Percentiles rank a stretch among this genome's conserved stretches.
Evolutionary conservation across 2,329 filamentous ascomycete genomes (phyloP).

Genomic region (Ophiostoma populinum): DNA sequence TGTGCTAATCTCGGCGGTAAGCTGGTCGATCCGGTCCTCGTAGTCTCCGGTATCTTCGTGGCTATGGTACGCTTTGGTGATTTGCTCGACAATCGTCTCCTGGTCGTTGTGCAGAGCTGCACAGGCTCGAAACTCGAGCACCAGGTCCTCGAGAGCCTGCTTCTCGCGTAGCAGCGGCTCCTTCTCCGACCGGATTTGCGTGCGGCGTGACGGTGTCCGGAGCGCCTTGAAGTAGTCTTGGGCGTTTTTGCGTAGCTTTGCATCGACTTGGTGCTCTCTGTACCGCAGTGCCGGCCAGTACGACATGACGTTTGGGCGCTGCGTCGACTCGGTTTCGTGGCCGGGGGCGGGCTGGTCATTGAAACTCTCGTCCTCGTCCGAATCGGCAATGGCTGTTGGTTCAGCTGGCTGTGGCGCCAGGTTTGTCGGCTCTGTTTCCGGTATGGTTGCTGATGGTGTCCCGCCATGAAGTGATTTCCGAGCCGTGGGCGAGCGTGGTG

Average conservation of each 20-base stretch:
- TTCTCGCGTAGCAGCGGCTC: constrained; percentile 29
- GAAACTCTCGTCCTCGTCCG: constrained; percentile 1
- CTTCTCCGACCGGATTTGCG: constrained; percentile 31
- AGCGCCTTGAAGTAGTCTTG: constrained; percentile 30
- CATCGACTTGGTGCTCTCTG: constrained; percentile 22
- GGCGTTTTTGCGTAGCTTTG: constrained; percentile 28
- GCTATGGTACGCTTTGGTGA: constrained; percentile 32
- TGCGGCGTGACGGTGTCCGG: constrained; percentile 26
- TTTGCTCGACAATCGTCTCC: constrained; percentile 27
- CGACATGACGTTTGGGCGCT: constrained; percentile 5
- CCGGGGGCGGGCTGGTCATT: too few species aligned
- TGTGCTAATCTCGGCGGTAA: constrained; percentile 26
- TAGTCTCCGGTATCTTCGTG: constrained; percentile 33
- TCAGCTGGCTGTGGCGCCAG: background rate
- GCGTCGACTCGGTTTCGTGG: constrained; percentile 4
- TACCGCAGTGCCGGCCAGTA: constrained; percentile 11
- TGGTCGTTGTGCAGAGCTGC: constrained; percentile 24
- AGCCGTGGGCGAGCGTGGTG: constrained; percentile 2
- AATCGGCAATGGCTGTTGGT: background rate
- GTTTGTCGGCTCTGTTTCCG: background rate
- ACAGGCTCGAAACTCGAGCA: constrained; percentile 25
- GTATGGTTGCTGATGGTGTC: constrained; percentile 3
- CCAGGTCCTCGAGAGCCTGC: constrained; percentile 24
- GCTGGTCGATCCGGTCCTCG: constrained; percentile 30
- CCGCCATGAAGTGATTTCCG: constrained; percentile 5